Conservation (phyloP, 805 yeast species). For the Lipomyces yamanashiensis region DNA sequence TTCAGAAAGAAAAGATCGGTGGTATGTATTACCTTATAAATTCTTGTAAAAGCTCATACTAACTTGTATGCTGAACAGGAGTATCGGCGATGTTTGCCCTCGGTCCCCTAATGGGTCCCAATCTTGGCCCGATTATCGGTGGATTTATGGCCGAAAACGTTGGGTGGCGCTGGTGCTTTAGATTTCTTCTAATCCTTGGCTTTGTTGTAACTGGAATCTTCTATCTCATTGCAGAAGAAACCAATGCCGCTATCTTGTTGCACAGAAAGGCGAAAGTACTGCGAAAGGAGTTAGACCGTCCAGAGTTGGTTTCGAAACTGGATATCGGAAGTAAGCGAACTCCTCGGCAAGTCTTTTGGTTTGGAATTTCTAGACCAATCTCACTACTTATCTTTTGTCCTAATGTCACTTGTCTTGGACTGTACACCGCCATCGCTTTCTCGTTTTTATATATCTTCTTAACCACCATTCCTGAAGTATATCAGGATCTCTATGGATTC, state of each 20-base stretch:
- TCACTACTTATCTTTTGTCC: conserved; percentile 55
- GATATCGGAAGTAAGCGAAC: conserved; percentile 48
- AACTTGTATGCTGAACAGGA: not conserved
- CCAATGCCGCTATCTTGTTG: conserved; percentile 82
- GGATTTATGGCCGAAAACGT: conserved; percentile 60
- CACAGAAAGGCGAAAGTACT: conserved; percentile 65
- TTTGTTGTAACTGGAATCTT: conserved; percentile 15
- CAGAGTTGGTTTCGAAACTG: conserved; percentile 49
- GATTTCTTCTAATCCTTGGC: conserved; percentile 50
- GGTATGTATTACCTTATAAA: not conserved
- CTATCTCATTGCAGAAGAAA: conserved; percentile 67
- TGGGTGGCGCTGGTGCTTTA: conserved; percentile 60
- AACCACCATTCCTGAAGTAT: conserved; percentile 62
- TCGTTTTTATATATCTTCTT: conserved; percentile 64
- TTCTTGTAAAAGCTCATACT: not conserved
- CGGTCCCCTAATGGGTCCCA: conserved; percentile 50
- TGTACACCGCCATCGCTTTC: conserved; percentile 60
- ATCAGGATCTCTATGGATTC: conserved; percentile 54
- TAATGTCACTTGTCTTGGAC: conserved; percentile 58
- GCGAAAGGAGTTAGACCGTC: conserved; percentile 50
- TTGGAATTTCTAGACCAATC: conserved; percentile 60
- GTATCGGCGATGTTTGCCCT: conserved; percentile 30
- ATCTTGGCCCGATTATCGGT: conserved; percentile 52
- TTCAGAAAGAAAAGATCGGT: conserved; percentile 54
- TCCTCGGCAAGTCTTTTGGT: conserved; percentile 47